Evolutionary conservation across 2,329 filamentous ascomycete species (phyloP).

Genomic region (Didymella pomorum): DNA sequence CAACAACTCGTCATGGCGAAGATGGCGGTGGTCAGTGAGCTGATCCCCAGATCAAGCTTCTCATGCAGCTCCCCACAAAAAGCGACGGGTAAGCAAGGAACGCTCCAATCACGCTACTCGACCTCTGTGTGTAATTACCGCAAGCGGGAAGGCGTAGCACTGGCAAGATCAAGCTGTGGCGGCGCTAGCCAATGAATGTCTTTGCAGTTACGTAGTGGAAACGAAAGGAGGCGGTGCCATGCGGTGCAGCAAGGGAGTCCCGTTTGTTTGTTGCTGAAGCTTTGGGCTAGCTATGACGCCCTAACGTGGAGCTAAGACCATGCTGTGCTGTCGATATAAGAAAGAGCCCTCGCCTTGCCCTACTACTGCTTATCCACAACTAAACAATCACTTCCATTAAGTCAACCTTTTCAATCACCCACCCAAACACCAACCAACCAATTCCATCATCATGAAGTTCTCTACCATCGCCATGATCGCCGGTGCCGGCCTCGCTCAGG

Average conservation of each 20-base stretch:
- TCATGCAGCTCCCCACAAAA: constrained; percentile 18
- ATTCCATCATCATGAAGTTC: constrained; percentile 48
- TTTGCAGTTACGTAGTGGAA: constrained; percentile 32
- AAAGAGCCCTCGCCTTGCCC: constrained; percentile 24
- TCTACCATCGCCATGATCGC: constrained; percentile 42
- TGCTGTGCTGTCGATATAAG: constrained; percentile 30
- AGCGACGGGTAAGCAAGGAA: constrained; percentile 29
- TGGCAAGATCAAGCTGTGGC: constrained; percentile 29
- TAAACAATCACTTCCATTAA: constrained; percentile 24
- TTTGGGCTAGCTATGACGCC: constrained; percentile 27
- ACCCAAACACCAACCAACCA: constrained; percentile 13
- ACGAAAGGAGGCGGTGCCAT: constrained; percentile 37
- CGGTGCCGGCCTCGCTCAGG: constrained; percentile 40
- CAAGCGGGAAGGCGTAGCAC: constrained; percentile 23
- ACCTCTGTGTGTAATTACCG: constrained; percentile 23
- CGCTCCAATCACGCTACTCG: constrained; percentile 24
- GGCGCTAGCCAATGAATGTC: constrained; percentile 31
- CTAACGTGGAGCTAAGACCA: constrained; percentile 22
- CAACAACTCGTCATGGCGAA: constrained; percentile 31
- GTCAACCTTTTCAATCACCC: constrained; percentile 16
- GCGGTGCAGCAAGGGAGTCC: constrained; percentile 24
- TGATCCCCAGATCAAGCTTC: constrained; percentile 32
- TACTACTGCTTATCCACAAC: constrained; percentile 20
- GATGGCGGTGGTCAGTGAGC: constrained; percentile 16
- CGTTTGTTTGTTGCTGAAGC: constrained; percentile 38